These are phyloP conservation scores for Petunia axillaris DNA, from an alignment of 257 asterid genomes.

Conservation along the genomic window DNA sequence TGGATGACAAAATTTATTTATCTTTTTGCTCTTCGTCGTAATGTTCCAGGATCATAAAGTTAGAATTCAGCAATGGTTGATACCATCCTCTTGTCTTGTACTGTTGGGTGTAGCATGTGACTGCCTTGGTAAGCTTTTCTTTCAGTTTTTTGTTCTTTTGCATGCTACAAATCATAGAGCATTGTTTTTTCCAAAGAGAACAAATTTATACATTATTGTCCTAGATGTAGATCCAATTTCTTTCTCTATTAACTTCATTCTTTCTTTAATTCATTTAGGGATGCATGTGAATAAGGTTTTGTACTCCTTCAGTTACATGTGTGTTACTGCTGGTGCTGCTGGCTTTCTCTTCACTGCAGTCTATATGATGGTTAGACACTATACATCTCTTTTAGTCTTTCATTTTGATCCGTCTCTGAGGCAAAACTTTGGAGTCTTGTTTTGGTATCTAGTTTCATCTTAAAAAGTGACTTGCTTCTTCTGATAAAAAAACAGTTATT, in stretches of 20 bases:
- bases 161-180: neutral
- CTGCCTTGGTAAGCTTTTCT: conserved; percentile 45
- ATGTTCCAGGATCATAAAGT: conserved; percentile 60
- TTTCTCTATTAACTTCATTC: neutral
- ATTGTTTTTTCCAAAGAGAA: neutral
- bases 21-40: conserved; percentile 10
- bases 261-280: conserved; percentile 39
- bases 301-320: conserved; percentile 66
- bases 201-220: neutral
- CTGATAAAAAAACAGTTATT: neutral
- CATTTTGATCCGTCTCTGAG: neutral
- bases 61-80: conserved; percentile 61
- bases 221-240: neutral
- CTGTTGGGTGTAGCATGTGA: conserved; percentile 48
- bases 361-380: conserved; percentile 52
- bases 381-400: neutral
- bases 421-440: neutral
- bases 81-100: conserved; percentile 48
- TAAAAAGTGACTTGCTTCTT: neutral
- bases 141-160: conserved; percentile 14
- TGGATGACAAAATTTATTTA: neutral
- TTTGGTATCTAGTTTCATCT: neutral
- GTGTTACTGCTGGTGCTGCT: conserved; percentile 65
- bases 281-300: conserved; percentile 70
- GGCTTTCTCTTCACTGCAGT: conserved; percentile 60